Conservation (phyloP, 139 green algal genomes). For the Dunaliella primolecta region DNA sequence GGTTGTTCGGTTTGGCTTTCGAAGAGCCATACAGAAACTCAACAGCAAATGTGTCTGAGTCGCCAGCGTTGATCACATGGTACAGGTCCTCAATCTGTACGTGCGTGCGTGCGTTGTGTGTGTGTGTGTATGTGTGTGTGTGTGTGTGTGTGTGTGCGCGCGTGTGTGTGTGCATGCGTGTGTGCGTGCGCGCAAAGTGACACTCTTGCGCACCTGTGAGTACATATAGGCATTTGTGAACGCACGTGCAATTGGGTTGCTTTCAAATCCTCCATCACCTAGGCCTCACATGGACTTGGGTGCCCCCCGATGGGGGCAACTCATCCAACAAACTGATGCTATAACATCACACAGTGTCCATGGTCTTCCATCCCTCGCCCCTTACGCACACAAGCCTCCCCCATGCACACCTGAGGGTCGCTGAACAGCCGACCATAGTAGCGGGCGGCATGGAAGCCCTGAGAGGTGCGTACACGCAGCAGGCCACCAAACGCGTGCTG, state of each 20-base stretch:
- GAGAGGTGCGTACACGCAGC: conserved; percentile 71
- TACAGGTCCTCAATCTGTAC: conserved; percentile 70
- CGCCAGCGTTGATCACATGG: conserved; percentile 64
- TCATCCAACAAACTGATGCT: too few relatives aligned
- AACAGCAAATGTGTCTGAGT: conserved; percentile 59
- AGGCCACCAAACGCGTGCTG: conserved; percentile 56
- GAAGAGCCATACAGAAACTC: conserved; percentile 31
- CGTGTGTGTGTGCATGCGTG: background rate
- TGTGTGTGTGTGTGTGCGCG: conserved; percentile 9
- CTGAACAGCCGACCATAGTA: conserved; percentile 70
- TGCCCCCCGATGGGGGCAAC: too few relatives aligned
- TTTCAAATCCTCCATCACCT: too few relatives aligned
- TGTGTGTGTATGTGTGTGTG: background rate
- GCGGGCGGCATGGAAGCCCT: conserved; percentile 51
- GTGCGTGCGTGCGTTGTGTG: too few relatives aligned
- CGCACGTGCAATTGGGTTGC: background rate
- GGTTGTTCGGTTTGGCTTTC: background rate
- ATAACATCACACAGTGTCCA: too few relatives aligned
- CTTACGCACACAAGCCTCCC: background rate
- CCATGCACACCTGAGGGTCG: conserved; percentile 23
- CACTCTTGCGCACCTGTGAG: background rate
- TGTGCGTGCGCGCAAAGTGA: background rate
- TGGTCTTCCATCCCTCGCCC: too few relatives aligned
- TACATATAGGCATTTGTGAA: background rate
- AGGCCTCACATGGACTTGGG: too few relatives aligned